Base-by-base conservation (phyloP, 1,139 yeast species). In the Hemisphaericaspora xylofermentans region DNA sequence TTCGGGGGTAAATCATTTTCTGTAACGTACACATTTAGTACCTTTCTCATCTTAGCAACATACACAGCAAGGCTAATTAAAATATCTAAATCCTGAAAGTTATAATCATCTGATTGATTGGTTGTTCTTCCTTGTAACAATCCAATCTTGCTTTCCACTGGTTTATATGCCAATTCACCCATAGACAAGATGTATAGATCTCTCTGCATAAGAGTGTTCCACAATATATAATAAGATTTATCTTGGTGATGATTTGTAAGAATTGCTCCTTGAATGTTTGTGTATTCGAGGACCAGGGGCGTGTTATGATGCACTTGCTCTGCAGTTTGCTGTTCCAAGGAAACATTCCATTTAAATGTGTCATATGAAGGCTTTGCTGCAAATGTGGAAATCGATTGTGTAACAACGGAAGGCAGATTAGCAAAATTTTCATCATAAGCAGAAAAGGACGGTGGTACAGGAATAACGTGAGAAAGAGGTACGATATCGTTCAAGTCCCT, bases 1-100 rank as follows among this genome's bases (percentile, higher is more conserved):
- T 57, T 57, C 14, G 56, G 43, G 3, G 76, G 75, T 39, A 68
- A 54, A 43, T 70, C 75, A 47, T 60, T 63, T 12, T 56, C 52
- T 1, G 66, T 49, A 2, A 61, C 61, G 36, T 51, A 56, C 9
- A 60, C 47, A 9, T 54, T 43, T 18, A 49, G 45, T 15, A 47
- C 53, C 2, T 42, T 27, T 35, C 66, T 50, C 25, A 56, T 55
- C 29, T 54, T 51, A 12, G 65, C 68, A 15, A 62, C 61, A 38
- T 56, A 48, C 29, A 63, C 53, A 3, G 74, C 74, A 2, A 61
- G 48, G n/a, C 55, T 50, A 35, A 71, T 49, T 44, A 71, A 57
- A 25, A 70, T 51, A 45, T 67, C 73, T 45, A 68, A 60, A 47
- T 70, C 76, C 43, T 68, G 72, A 56, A 69, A 70, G 43, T 69